Evolutionary conservation across 352 stramenopile species (phyloP).

Genomic region (Phytophthora pisi): DNA sequence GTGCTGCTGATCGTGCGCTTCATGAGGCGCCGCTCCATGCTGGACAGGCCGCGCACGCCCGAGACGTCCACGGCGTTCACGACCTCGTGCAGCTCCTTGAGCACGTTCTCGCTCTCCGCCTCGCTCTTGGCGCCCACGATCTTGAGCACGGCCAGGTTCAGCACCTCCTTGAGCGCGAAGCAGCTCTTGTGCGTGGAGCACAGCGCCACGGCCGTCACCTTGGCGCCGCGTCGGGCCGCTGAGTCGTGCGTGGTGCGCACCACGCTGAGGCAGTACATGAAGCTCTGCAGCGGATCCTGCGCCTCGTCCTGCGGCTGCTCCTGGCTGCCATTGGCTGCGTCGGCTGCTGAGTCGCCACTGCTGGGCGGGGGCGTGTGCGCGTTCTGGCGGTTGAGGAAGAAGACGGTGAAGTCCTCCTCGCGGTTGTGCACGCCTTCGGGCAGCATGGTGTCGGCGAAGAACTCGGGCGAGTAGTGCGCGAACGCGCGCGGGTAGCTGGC

Average conservation of each 20-base stretch:
- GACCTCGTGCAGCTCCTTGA: conserved; percentile 68
- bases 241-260: conserved; percentile 85
- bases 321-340: background rate
- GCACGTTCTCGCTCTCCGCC: conserved; percentile 43
- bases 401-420: conserved; percentile 85
- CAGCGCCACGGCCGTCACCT: conserved; percentile 83
- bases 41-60: conserved; percentile 63
- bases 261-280: conserved; percentile 90
- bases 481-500: conserved; percentile 67
- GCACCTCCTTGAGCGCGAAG: conserved; percentile 75
- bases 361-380: conserved; percentile 4
- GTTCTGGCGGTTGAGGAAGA: conserved; percentile 84
- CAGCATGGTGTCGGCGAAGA: conserved; percentile 90
- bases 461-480: conserved; percentile 85
- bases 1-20: conserved; percentile 75
- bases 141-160: conserved; percentile 78
- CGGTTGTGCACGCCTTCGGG: conserved; percentile 90
- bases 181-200: conserved; percentile 84
- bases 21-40: conserved; percentile 76
- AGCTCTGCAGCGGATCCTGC: conserved; percentile 60
- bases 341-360: background rate
- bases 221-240: conserved; percentile 69
- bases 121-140: conserved; percentile 57
- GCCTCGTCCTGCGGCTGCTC: background rate
- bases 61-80: conserved; percentile 79